phyloP scores from a whole-genome alignment of 192 early-diverging fungal species.

The Chytriomyces sp. region DNA sequence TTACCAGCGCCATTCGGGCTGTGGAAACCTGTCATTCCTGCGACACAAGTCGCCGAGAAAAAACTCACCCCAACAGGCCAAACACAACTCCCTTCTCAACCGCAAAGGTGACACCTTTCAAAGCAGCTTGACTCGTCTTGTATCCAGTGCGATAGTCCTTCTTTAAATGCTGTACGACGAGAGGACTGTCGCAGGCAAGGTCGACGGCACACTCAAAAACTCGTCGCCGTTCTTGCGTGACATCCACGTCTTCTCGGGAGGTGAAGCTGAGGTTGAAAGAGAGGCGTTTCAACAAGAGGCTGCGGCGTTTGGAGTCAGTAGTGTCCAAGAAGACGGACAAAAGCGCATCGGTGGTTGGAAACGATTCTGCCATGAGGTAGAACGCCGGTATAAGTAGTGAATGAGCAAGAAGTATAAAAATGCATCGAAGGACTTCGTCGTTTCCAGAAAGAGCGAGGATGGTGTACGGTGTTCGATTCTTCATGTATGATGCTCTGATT shows the following conservation, averaged over 20 bases:
- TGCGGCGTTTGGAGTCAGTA: too few species aligned
- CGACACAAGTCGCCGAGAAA: neutral
- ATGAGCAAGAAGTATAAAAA: constrained; percentile 19
- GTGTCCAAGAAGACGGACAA: neutral
- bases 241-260: constrained; percentile 50
- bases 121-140: constrained; percentile 45
- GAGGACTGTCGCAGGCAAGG: neutral
- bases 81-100: constrained; percentile 64
- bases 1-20: constrained; percentile 60
- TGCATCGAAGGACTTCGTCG: neutral
- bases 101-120: constrained; percentile 44
- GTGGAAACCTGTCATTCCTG: neutral
- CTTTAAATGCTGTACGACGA: constrained; percentile 35
- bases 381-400: constrained; percentile 46
- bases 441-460: constrained; percentile 1
- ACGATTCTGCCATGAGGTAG: constrained; percentile 35
- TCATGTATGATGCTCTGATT: constrained; percentile 1
- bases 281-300: neutral
- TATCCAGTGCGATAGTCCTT: constrained; percentile 54
- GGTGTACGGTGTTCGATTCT: constrained; percentile 42
- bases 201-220: constrained; percentile 5
- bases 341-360: constrained; percentile 38
- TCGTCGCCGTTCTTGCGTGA: constrained; percentile 52
- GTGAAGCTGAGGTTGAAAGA: constrained; percentile 35
- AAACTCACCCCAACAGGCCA: constrained; percentile 59